These are phyloP conservation scores for Coleophoma crateriformis DNA, from an alignment of 2,329 filamentous ascomycete species.

Conservation along the genomic window DNA sequence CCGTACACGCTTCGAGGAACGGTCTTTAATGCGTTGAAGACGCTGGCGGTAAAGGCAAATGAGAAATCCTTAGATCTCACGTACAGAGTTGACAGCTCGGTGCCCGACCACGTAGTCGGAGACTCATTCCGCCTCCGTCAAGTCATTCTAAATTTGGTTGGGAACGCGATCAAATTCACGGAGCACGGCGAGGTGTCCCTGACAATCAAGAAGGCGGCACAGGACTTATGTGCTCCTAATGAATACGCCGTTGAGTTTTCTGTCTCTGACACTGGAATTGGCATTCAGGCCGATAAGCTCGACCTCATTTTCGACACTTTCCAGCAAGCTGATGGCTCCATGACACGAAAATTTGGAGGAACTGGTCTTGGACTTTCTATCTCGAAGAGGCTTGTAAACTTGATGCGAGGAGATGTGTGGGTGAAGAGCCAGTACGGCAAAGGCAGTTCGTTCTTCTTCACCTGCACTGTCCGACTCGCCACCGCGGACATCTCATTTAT, in stretches of 20 bases:
- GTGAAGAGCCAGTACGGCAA: constrained; percentile 88
- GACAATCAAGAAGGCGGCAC: constrained; percentile 71
- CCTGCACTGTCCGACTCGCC: constrained; percentile 82
- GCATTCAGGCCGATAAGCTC: constrained; percentile 90
- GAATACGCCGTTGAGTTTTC: constrained; percentile 95
- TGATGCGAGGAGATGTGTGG: constrained; percentile 97
- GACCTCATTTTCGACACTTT: constrained; percentile 98
- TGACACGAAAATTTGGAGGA: constrained; percentile 91
- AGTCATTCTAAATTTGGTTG: constrained; percentile 94
- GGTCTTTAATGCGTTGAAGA: constrained; percentile 96
- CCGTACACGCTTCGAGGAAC: constrained; percentile 91
- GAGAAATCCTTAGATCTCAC: constrained; percentile 91
- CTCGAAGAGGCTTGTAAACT: constrained; percentile 86
- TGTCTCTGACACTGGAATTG: constrained; percentile 93
- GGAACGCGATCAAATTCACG: constrained; percentile 98
- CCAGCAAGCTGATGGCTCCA: constrained; percentile 96
- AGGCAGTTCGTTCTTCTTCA: constrained; percentile 95
- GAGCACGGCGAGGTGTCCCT: constrained; percentile 95
- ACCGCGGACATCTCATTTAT: constrained; percentile 73
- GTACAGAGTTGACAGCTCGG: constrained; percentile 87
- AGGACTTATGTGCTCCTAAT: constrained; percentile 59
- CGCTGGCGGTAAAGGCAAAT: constrained; percentile 93
- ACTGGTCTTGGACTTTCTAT: constrained; percentile 93
- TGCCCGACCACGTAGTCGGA: constrained; percentile 91
- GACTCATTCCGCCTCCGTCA: constrained; percentile 95